A percentile compares a stretch with the other conserved stretches of the same genome.
Evolutionary conservation across 1,139 yeast genomes (phyloP).

Genomic region (Casaregolazyma lundiana): DNA sequence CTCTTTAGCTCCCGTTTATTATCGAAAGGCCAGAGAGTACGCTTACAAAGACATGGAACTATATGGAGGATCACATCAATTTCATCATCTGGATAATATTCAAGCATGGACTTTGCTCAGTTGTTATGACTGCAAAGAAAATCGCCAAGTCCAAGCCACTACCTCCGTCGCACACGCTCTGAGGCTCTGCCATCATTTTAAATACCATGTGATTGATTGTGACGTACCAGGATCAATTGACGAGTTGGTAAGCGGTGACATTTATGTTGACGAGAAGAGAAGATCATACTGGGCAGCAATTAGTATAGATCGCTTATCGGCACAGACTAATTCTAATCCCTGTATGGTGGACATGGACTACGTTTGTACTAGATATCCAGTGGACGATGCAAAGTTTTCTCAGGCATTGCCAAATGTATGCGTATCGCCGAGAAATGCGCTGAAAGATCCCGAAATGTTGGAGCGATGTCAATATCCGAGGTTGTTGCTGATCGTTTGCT

Average conservation of each 20-base stretch:
- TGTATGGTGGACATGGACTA: neutral
- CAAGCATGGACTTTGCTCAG: slow-evolving; percentile 4
- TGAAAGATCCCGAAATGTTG: neutral
- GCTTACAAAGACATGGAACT: neutral
- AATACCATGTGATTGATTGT: slow-evolving; percentile 2
- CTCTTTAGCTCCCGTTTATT: neutral
- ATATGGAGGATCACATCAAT: neutral
- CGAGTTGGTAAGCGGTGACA: neutral
- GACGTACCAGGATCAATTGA: neutral
- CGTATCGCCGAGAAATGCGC: neutral
- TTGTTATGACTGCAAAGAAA: neutral
- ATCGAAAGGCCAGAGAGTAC: neutral
- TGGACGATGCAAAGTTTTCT: slow-evolving; percentile 5
- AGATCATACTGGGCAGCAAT: neutral
- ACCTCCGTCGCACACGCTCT: neutral
- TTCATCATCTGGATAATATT: slow-evolving; percentile 1
- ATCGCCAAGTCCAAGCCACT: neutral
- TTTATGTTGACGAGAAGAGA: slow-evolving; percentile 5
- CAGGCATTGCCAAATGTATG: slow-evolving; percentile 3
- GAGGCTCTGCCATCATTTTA: slow-evolving; percentile 1
- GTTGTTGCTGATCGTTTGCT: neutral
- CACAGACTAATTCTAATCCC: neutral
- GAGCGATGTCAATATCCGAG: neutral
- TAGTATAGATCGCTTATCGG: neutral
- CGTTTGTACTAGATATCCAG: slow-evolving; percentile 1